Conservation (phyloP, 805 yeast species). For the Wickerhamiella siamensis region DNA sequence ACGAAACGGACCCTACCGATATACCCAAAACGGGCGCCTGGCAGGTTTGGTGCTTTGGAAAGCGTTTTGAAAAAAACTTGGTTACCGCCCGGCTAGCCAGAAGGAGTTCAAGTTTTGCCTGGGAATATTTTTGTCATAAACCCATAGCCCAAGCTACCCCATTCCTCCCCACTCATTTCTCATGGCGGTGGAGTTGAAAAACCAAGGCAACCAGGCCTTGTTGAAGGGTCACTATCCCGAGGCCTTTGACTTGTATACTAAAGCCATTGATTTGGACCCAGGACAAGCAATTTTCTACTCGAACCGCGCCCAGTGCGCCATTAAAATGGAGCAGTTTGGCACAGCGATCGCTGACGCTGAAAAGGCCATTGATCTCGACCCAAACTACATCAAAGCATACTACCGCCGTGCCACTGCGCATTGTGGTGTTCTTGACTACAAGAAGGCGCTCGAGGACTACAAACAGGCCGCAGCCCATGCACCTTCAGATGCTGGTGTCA, state of each 20-base stretch:
- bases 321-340: conserved; percentile 78
- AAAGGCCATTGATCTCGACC: conserved; percentile 52
- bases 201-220: conserved; percentile 54
- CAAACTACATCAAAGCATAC: conserved; percentile 59
- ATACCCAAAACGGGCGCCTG: conserved; percentile 7
- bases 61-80: not conserved
- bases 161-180: not conserved
- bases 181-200: conserved; percentile 28
- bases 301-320: conserved; percentile 79
- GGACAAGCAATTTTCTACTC: conserved; percentile 56
- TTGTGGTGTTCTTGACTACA: conserved; percentile 61
- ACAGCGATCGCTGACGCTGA: conserved; percentile 69
- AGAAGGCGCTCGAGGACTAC: conserved; percentile 59
- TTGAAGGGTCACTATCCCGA: conserved; percentile 43
- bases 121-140: not conserved
- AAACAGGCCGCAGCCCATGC: conserved; percentile 43
- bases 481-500: conserved; percentile 59
- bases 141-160: not conserved
- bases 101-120: not conserved
- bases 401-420: conserved; percentile 77
- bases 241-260: conserved; percentile 54
- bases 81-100: not conserved
- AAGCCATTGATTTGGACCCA: conserved; percentile 52
- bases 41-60: not conserved
- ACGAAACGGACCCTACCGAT: not conserved